Conservation (phyloP, 768 basidiomycete genomes). For the Boletus rufocinnamomeus region DNA sequence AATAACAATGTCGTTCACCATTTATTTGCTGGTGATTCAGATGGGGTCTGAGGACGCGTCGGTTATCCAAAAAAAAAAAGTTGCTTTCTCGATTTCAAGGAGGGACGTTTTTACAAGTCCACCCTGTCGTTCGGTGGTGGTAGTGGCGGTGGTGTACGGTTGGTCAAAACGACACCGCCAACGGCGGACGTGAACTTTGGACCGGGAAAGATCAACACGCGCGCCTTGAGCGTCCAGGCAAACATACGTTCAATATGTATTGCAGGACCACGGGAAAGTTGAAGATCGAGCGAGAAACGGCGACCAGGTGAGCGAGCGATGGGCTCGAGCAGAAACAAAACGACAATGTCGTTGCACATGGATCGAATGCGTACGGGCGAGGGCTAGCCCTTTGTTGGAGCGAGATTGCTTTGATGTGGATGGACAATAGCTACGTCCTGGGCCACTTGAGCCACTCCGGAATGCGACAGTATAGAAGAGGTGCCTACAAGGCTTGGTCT, state of each 20-base stretch:
- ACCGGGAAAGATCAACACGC: neutral
- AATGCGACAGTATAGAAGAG: conserved; percentile 7
- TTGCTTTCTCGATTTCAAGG: no score
- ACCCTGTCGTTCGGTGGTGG: no score
- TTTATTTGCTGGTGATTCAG: neutral
- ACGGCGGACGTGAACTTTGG: no score
- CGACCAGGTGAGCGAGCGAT: neutral
- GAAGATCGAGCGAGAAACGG: neutral
- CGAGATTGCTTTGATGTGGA: neutral
- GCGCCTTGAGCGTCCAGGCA: neutral
- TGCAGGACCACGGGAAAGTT: neutral
- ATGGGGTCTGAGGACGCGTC: neutral
- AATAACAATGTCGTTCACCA: neutral
- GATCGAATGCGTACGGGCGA: neutral
- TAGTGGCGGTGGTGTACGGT: no score
- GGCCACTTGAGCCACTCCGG: neutral
- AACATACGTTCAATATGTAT: no score
- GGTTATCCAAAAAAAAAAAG: no score
- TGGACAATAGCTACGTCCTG: neutral
- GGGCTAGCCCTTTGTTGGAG: neutral
- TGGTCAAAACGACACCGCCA: no score
- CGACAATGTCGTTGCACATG: no score
- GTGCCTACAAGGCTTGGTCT: neutral
- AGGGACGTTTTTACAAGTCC: no score
- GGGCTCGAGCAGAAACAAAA: neutral